Evolutionary conservation across 2,329 filamentous ascomycete species (phyloP), one percentile per base, ranked within the genome.

Genomic region (Xylaria sp.): DNA sequence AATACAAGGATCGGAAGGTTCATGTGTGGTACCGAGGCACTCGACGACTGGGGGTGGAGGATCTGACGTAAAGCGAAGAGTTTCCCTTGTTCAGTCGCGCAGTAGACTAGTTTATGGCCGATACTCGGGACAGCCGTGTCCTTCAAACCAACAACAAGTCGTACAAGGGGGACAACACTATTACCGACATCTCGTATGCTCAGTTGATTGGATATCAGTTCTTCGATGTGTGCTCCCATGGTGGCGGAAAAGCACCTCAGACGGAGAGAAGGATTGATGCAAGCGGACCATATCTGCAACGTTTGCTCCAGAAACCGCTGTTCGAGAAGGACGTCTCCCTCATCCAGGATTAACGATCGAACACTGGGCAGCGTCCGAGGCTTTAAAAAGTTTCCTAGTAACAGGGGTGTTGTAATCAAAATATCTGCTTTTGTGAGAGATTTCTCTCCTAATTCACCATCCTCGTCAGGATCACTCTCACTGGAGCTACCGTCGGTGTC

Each of bases 101-200:
- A 93, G 81, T 98, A 99, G 36, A 91, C 89, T 31, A 99, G 90
- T 74, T 91, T 92, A 83, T 99, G 96, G 36, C 91, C 87, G 71
- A 99, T 92, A 75, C 97, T 97, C 51, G 96, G 94, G 60, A 99
- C 92, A 2, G 95, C 94, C 2, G 94, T 94, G 81, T 99, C 96
- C 82, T 98, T 98, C 58, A 99, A 84, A 4, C 96, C 96, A n/a
- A 98, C 94, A 6, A 99, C 94, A 6, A 98, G 86, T 54, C 96
- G 91, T 71, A 98, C 80, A 2, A 98, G 84, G 25, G 85, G 90
- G 70, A 82, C 84, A 33, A 77, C 77, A 13, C 74, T 71, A 73
- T 85, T 81, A 46, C 70, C 78, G 51, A 80, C 78, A 60, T 80
- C 85, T 43, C 90, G 86, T 9, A 85, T 81, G 48, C 85, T 82